Evolutionary conservation across 148 eudicot species (phyloP), one percentile per base, ranked within the genome.

Genomic region (Simmondsia chinensis): DNA sequence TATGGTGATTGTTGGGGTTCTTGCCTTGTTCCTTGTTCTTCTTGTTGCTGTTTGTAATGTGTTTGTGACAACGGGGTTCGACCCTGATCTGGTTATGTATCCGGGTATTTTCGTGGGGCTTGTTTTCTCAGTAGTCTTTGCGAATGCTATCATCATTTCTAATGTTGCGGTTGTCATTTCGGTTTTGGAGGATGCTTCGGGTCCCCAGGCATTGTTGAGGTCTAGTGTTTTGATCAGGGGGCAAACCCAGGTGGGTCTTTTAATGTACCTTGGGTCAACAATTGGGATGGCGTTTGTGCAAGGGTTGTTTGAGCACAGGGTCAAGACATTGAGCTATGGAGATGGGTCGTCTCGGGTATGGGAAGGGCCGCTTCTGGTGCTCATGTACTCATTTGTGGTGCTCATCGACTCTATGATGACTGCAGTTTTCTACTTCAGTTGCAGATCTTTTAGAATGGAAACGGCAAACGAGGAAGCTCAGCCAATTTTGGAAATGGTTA

Each of bases 291-390:
- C 94, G 2, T 61, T 82, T 51, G 80, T 79, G 44, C 88, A 85
- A 56, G 95, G 83, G 2, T 68, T 85, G 54, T 91, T 91, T 70
- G 97, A 91, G 77, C 88, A 85, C 65, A 60, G 95, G 46, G 95
- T 85, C 55, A 85, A 82, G 69, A 82, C 72, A 0, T 27, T 85
- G 43, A 82, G 97, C 58, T 79, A 91, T 49, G 94, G 86, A 36
- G 97, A 84, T 38, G 94, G 79, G 29, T 72, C 87, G 14, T 82
- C 81, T 7, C 63, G 94, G 56, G 8, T 82, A 39, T 91, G 97
- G 97, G 94, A 91, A 82, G 88, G 94, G 22, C 95, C 95, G 0
- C 74, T 91, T 51, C 57, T 85, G 85, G 95, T 91, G 17, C 45
- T 85, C 22, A 74, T 91, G 94, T 82, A 85, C 59, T 81, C 95